Evolutionary conservation across 371 early-diverging fungal genomes (phyloP), one percentile per base, ranked within the genome.

Genomic region (Mucor sp.): DNA sequence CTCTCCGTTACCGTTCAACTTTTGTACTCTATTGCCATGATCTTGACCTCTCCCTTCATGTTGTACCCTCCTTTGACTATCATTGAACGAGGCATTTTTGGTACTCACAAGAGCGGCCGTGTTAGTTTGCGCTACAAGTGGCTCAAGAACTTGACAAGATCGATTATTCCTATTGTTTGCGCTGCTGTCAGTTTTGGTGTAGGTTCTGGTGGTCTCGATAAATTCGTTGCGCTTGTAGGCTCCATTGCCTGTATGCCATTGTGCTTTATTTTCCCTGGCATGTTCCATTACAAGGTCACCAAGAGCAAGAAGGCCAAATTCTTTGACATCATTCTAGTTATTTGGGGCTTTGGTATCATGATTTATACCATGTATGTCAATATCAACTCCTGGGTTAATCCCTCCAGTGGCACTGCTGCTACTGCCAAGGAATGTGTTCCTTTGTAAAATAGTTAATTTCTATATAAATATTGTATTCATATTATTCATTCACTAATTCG

Each of bases 11-110:
- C 85, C 23, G 77, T 92, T 28, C 91, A 92, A 65, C 69, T 91
- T 60, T 70, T 92, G 8, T 94, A 93, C 74, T 89, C 91, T 12
- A 62, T 91, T 23, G 93, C 93, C 65, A 92, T 94, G 71, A 84
- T 92, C 66, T 79, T 92, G 32, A 86, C 90, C 6, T 89, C 88
- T 58, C 96, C 97, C 1, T 76, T 96, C 62, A 85, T 88, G 72
- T 75, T 92, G 33, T 93, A 90, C 62, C 94, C 95, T 6, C 87
- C 90, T 14, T 82, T 91, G 58, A 78, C 83, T 44, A 92, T 93
- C 64, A 60, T 90, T 39, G 95, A 94, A 71, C 77, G 79, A 15
- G 80, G 77, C 60, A 37, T 84, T 57, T 86, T 77, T 65, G 76
- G 79, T 25, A 33, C 30, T 14, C 58, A 68, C n/a, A 78, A 76